These are phyloP conservation scores for Aegilops umbellulata DNA, from an alignment of 176 grass and related monocot genomes.

Conservation along the genomic window DNA sequence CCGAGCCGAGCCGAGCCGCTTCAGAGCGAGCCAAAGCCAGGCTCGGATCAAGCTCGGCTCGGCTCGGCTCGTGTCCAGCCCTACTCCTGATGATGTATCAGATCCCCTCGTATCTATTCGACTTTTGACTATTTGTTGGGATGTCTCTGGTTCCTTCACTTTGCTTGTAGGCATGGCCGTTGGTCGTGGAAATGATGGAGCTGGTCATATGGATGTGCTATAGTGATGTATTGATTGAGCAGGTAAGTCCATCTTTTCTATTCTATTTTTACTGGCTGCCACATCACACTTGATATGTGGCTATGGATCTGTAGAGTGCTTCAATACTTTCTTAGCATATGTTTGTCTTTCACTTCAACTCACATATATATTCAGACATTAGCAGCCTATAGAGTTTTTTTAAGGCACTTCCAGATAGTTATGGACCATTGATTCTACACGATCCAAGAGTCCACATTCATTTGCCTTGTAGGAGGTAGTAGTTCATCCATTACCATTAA, in stretches of 20 bases:
- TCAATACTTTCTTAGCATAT: not conserved
- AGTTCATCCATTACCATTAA: not conserved
- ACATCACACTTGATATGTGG: not conserved
- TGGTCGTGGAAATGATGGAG: not conserved
- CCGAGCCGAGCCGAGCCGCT: no score
- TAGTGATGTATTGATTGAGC: not conserved
- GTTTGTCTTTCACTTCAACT: not conserved
- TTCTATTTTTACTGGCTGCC: not conserved
- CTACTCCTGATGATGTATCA: not conserved
- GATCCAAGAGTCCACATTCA: not conserved
- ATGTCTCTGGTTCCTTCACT: not conserved
- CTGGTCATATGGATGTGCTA: not conserved
- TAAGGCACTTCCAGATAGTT: not conserved
- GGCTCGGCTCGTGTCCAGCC: no score
- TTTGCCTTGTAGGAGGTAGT: no score
- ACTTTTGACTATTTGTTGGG: not conserved
- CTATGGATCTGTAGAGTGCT: not conserved
- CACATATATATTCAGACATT: not conserved
- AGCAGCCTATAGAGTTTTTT: not conserved
- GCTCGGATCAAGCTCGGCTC: no score
- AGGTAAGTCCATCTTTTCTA: not conserved
- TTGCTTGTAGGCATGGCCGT: not conserved
- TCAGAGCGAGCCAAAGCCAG: no score
- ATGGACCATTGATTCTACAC: not conserved
- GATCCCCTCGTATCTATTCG: not conserved